Evolutionary conservation across 768 basidiomycete species (phyloP).

Genomic region (Calvatia gigantea): DNA sequence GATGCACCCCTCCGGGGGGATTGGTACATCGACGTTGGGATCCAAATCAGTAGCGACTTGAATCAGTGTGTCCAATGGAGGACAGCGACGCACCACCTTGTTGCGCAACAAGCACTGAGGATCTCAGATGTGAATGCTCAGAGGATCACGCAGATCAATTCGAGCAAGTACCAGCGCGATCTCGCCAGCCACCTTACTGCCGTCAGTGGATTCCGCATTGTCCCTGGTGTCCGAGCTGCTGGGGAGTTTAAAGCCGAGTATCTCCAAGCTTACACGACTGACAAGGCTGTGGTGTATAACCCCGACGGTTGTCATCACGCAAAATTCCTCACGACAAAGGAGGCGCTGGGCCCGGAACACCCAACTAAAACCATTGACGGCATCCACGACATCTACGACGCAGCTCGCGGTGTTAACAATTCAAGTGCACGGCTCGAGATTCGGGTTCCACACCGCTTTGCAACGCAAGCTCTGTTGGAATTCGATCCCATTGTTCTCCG

Average conservation of each 20-base stretch:
- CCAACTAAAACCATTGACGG: conserved; percentile 7
- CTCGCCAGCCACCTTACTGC: conserved; percentile 24
- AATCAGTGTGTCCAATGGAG: conserved; percentile 27
- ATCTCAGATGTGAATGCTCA: conserved; percentile 15
- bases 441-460: conserved; percentile 18
- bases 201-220: conserved; percentile 28
- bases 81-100: conserved; percentile 22
- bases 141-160: conserved; percentile 19
- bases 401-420: conserved; percentile 12
- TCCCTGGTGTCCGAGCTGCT: conserved; percentile 15
- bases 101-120: conserved; percentile 15
- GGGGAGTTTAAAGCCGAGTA: conserved; percentile 20
- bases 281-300: conserved; percentile 26
- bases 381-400: conserved; percentile 19
- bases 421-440: conserved; percentile 27
- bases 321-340: conserved; percentile 18
- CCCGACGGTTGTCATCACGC: conserved; percentile 11
- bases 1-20: background rate
- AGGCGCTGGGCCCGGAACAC: conserved; percentile 15
- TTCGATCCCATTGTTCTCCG: background rate
- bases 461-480: background rate
- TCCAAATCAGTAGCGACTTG: conserved; percentile 18
- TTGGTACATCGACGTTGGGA: conserved; percentile 28
- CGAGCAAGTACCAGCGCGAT: conserved; percentile 23
- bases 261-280: conserved; percentile 30